phyloP scores from a whole-genome alignment of 768 basidiomycete genomes.

The Mrakia gelida region DNA sequence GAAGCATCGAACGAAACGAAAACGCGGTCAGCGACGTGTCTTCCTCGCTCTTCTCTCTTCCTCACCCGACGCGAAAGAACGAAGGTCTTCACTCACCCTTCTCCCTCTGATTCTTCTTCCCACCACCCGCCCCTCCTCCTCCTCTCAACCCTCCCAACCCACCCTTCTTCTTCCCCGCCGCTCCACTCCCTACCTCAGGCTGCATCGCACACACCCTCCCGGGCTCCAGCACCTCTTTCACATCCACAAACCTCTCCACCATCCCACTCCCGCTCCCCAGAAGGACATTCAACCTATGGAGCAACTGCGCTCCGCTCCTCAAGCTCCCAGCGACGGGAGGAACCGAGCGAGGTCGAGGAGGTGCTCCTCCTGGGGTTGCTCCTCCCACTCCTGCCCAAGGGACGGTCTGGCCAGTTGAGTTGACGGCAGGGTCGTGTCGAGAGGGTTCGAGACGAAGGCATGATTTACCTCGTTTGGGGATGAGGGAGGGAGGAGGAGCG shows the following conservation, averaged over 20 bases:
- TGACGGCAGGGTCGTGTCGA: background rate
- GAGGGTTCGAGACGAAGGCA: background rate
- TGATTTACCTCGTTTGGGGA: background rate
- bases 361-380: background rate
- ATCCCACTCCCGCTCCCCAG: background rate
- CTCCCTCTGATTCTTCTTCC: background rate
- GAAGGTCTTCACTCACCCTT: conserved; percentile 1
- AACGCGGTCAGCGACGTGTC: background rate
- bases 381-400: background rate
- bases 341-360: background rate
- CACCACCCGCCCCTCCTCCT: background rate
- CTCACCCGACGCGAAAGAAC: background rate
- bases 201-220: conserved; percentile 8
- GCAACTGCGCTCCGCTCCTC: background rate
- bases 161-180: background rate
- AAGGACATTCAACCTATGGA: background rate
- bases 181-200: background rate
- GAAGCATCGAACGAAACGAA: conserved; percentile 1
- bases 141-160: background rate
- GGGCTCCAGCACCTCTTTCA: background rate
- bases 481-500: background rate
- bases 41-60: background rate
- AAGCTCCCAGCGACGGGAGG: background rate
- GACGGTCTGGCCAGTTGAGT: background rate
- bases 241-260: conserved; percentile 1